These are phyloP conservation scores for Collybia nuda DNA, from an alignment of 768 basidiomycete species.

Conservation along the genomic window DNA sequence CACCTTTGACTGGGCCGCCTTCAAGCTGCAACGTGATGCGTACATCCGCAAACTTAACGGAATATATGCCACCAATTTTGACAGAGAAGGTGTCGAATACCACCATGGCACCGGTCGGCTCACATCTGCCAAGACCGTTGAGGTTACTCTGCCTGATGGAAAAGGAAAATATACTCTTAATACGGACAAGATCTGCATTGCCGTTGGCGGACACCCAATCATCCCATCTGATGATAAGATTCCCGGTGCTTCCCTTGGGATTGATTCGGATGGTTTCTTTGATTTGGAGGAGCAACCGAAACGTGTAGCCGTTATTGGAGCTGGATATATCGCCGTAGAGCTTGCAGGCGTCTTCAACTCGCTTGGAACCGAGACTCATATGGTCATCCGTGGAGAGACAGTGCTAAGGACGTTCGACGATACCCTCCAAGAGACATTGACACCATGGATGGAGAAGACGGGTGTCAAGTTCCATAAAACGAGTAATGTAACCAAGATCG, in stretches of 20 bases:
- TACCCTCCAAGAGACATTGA: slow-evolving; percentile 77
- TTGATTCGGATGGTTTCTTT: slow-evolving; percentile 96
- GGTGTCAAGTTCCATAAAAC: slow-evolving; percentile 87
- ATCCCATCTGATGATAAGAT: slow-evolving; percentile 77
- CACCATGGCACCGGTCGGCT: slow-evolving; percentile 79
- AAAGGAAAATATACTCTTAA: slow-evolving; percentile 62
- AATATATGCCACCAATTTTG: slow-evolving; percentile 89
- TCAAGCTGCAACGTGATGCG: slow-evolving; percentile 94
- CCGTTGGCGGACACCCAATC: slow-evolving; percentile 84
- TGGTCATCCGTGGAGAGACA: slow-evolving; percentile 87
- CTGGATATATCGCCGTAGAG: slow-evolving; percentile 98
- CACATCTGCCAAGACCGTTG: slow-evolving; percentile 63
- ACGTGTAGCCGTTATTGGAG: slow-evolving; percentile 92
- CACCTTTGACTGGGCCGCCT: slow-evolving; percentile 84
- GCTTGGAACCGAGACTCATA: slow-evolving; percentile 88
- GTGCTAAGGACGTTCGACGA: slow-evolving; percentile 95
- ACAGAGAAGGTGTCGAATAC: slow-evolving; percentile 84
- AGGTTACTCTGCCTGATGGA: slow-evolving; percentile 72
- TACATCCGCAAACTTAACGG: slow-evolving; percentile 89
- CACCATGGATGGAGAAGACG: slow-evolving; percentile 90
- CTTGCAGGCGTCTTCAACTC: slow-evolving; percentile 92
- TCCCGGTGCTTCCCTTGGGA: slow-evolving; percentile 89
- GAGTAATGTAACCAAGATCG: slow-evolving; percentile 72
- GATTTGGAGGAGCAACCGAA: slow-evolving; percentile 88
- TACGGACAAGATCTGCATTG: slow-evolving; percentile 78